Conservation (phyloP, 257 asterid genomes). For the Sherardia arvensis region DNA sequence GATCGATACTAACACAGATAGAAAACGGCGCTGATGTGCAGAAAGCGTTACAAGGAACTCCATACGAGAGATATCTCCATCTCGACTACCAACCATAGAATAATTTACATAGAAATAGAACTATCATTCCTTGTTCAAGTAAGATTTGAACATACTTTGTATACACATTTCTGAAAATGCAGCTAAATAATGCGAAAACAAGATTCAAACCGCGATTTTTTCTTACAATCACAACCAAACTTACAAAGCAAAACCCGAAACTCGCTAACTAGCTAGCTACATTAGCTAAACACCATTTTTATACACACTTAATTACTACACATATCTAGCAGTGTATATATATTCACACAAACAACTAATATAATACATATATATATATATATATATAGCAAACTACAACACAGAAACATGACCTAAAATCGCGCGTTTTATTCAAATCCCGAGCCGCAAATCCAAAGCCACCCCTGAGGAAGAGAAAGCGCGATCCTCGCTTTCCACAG, state of each 20-base stretch:
- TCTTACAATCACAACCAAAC: neutral
- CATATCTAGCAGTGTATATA: neutral
- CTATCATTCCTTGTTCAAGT: neutral
- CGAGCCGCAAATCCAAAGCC: constrained; percentile 52
- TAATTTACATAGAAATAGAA: neutral
- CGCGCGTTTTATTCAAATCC: constrained; percentile 28
- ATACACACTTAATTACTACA: neutral
- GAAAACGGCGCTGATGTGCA: constrained; percentile 48
- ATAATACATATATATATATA: neutral
- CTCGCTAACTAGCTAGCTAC: constrained; percentile 1
- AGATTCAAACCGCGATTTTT: neutral
- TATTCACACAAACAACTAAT: constrained; percentile 2
- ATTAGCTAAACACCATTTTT: neutral
- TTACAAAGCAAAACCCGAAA: neutral
- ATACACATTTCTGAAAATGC: neutral
- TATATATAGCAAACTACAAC: neutral
- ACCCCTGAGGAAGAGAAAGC: constrained; percentile 12
- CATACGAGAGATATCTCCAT: constrained; percentile 32
- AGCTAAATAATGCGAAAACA: neutral
- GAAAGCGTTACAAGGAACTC: constrained; percentile 45
- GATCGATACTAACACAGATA: constrained; percentile 39
- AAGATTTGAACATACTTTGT: neutral
- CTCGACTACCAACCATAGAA: constrained; percentile 21
- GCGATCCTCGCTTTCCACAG: constrained; percentile 9
- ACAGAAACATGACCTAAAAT: neutral